phyloP scores from a whole-genome alignment of 2,329 filamentous ascomycete genomes.

The Fusarium nematophilum region DNA sequence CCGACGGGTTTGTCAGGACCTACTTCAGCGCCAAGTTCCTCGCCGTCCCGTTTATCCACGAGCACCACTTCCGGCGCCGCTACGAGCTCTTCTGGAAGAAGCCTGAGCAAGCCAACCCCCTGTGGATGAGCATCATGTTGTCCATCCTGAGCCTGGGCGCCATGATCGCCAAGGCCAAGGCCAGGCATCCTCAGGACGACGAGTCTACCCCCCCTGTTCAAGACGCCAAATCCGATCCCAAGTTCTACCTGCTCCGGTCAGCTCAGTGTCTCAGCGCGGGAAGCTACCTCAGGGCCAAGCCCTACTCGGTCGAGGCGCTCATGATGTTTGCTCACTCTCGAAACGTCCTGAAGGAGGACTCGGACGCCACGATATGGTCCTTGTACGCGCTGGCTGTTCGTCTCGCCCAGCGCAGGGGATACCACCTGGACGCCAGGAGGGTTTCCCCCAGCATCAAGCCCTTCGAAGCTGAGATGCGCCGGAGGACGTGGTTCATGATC shows the following conservation, averaged over 20 bases:
- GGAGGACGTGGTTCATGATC: slow-evolving; percentile 60
- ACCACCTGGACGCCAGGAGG: slow-evolving; percentile 60
- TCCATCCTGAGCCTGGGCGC: slow-evolving; percentile 58
- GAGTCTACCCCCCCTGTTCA: no score
- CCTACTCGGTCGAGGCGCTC: slow-evolving; percentile 61
- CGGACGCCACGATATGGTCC: slow-evolving; percentile 59
- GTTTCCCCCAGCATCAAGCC: slow-evolving; percentile 55
- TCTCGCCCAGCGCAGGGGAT: slow-evolving; percentile 63
- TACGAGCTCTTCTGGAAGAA: slow-evolving; percentile 61
- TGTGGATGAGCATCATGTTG: slow-evolving; percentile 64
- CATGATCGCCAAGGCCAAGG: slow-evolving; percentile 49
- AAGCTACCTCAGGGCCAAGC: slow-evolving; percentile 57
- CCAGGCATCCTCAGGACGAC: no score
- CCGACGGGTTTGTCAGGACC: slow-evolving; percentile 50
- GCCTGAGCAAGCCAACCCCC: slow-evolving; percentile 52
- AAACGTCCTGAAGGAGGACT: slow-evolving; percentile 54
- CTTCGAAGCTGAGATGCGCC: slow-evolving; percentile 64
- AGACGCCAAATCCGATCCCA: no score
- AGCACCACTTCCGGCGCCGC: slow-evolving; percentile 58
- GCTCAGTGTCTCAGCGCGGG: slow-evolving; percentile 61
- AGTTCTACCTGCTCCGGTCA: slow-evolving; percentile 51
- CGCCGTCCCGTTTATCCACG: slow-evolving; percentile 53
- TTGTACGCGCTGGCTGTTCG: slow-evolving; percentile 59
- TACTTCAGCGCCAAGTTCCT: slow-evolving; percentile 56
- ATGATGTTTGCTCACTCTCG: slow-evolving; percentile 59